These are phyloP conservation scores for Penicillium sp. DNA, from an alignment of 2,329 filamentous ascomycete species.

Conservation along the genomic window DNA sequence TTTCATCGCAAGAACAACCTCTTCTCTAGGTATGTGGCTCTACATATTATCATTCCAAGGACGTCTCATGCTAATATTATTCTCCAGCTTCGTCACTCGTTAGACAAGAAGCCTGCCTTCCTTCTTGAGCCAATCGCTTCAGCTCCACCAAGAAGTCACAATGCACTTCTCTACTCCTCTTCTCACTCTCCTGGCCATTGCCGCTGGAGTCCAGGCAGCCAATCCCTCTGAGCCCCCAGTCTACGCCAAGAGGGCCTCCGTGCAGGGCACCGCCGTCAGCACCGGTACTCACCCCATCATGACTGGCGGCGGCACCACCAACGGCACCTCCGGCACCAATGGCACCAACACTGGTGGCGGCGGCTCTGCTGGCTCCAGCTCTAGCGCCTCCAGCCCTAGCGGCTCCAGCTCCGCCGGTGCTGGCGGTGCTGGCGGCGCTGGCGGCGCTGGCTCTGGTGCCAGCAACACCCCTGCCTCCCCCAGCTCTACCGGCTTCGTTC, in stretches of 20 bases:
- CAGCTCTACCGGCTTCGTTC: constrained; percentile 20
- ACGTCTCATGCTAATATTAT: constrained; percentile 6
- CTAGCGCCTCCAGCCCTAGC: neutral
- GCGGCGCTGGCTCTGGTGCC: constrained; percentile 12
- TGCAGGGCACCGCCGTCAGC: constrained; percentile 8
- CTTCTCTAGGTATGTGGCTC: constrained; percentile 12
- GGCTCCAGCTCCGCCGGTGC: neutral
- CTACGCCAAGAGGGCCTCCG: constrained; percentile 7
- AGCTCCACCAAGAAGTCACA: constrained; percentile 13
- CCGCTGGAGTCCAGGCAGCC: constrained; percentile 18
- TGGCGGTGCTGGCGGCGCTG: constrained; percentile 2
- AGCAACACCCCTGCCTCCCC: constrained; percentile 18
- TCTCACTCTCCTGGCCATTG: constrained; percentile 23
- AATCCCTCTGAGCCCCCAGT: constrained; percentile 21
- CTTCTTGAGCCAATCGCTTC: constrained; percentile 23
- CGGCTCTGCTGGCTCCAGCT: neutral
- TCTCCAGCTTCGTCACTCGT: constrained; percentile 24
- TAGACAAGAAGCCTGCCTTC: constrained; percentile 20
- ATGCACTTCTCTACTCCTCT: constrained; percentile 34
- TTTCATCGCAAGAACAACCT: constrained; percentile 10
- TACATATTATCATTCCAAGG: neutral
- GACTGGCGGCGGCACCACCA: constrained; percentile 7
- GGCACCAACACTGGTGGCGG: constrained; percentile 3
- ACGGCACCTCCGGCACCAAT: neutral
- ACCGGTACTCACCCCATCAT: constrained; percentile 26